These are phyloP conservation scores for Sextonia rubra DNA, from an alignment of 164 flowering plant species.

Conservation along the genomic window DNA sequence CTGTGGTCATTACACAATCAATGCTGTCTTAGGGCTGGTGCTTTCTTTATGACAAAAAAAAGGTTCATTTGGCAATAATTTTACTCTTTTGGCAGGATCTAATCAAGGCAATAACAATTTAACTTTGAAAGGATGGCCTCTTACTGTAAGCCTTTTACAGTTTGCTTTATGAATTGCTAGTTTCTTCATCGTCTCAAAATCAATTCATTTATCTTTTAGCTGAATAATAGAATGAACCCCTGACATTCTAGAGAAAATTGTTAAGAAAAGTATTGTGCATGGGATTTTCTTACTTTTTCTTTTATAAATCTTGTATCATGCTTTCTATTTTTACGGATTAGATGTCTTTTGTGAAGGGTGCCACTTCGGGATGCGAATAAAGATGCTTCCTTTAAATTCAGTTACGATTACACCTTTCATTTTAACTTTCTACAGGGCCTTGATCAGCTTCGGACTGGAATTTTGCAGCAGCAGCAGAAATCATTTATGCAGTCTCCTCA, in stretches of 20 bases:
- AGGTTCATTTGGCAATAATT: neutral
- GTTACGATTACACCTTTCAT: neutral
- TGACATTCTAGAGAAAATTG: too few species aligned
- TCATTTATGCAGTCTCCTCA: slow-evolving; percentile 80
- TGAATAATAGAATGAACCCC: neutral
- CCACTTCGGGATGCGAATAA: neutral
- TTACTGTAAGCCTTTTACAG: slow-evolving; percentile 55
- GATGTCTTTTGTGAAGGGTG: neutral
- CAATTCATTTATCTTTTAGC: neutral
- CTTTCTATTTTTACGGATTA: neutral
- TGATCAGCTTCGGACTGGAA: slow-evolving; percentile 77
- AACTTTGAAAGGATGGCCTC: slow-evolving; percentile 98
- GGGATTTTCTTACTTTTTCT: neutral
- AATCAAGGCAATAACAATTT: slow-evolving; percentile 86
- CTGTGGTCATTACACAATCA: neutral
- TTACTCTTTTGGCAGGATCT: slow-evolving; percentile 54
- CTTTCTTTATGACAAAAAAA: neutral
- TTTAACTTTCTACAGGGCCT: slow-evolving; percentile 41
- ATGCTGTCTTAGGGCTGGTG: neutral
- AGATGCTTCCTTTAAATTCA: neutral
- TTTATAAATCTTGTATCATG: neutral
- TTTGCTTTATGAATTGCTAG: neutral
- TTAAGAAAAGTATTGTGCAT: neutral
- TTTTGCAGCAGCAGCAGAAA: slow-evolving; percentile 90
- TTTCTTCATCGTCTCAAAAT: neutral